Percentiles rank a stretch among this genome's conserved stretches.
These are phyloP conservation scores for Tolypocladium capitatum DNA, from an alignment of 2,329 filamentous ascomycete species.

Conservation along the genomic window DNA sequence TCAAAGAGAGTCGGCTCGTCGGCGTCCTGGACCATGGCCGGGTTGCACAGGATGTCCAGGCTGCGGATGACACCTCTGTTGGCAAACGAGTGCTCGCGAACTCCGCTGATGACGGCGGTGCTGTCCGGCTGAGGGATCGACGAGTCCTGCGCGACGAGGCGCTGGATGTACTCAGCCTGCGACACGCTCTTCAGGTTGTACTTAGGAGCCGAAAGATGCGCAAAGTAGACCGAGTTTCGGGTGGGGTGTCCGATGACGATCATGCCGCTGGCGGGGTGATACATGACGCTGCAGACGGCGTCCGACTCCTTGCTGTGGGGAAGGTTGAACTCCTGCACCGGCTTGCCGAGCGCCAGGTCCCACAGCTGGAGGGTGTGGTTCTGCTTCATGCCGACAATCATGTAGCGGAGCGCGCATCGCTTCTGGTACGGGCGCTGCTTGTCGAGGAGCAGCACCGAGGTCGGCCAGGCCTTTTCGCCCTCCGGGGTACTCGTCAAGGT, in stretches of 20 bases:
- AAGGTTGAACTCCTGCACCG: slow-evolving; percentile 92
- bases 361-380: slow-evolving; percentile 97
- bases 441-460: slow-evolving; percentile 89
- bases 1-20: slow-evolving; percentile 76
- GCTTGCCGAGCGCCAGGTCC: slow-evolving; percentile 90
- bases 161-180: slow-evolving; percentile 78
- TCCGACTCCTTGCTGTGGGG: slow-evolving; percentile 94
- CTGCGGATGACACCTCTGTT: slow-evolving; percentile 80
- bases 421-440: slow-evolving; percentile 90
- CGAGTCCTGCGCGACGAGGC: slow-evolving; percentile 58
- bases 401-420: slow-evolving; percentile 78
- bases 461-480: slow-evolving; percentile 90
- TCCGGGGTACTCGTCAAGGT: slow-evolving; percentile 78
- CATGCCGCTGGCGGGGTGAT: slow-evolving; percentile 84
- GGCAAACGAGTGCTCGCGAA: slow-evolving; percentile 86
- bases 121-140: slow-evolving; percentile 75
- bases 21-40: slow-evolving; percentile 46
- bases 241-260: slow-evolving; percentile 93
- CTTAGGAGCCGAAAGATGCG: slow-evolving; percentile 86
- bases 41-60: slow-evolving; percentile 70
- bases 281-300: slow-evolving; percentile 93
- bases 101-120: slow-evolving; percentile 92
- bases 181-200: slow-evolving; percentile 74
- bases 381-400: slow-evolving; percentile 96
- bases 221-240: slow-evolving; percentile 93